Conservation (phyloP, 2,329 filamentous ascomycete species). For the Phaeoacremonium minimum region DNA sequence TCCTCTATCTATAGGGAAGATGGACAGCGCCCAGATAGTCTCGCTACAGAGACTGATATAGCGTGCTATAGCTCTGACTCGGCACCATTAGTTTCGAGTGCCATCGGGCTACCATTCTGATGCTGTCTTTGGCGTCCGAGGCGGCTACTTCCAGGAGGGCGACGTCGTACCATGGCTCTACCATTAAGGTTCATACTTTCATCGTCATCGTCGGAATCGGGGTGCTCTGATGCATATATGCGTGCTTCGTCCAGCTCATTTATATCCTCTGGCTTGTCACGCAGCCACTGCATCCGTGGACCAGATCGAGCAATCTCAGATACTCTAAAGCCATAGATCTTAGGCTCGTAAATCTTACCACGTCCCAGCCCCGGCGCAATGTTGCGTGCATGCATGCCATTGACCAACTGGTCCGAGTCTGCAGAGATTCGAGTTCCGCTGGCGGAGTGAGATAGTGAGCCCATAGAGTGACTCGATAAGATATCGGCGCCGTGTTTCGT, state of each 20-base stretch:
- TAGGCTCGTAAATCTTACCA: slow-evolving; percentile 85
- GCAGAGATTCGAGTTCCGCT: slow-evolving; percentile 21
- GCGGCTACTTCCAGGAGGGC: slow-evolving; percentile 35
- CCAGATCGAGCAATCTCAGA: slow-evolving; percentile 86
- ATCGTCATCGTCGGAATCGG: slow-evolving; percentile 56
- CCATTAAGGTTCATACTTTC: slow-evolving; percentile 40
- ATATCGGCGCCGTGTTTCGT: slow-evolving; percentile 63
- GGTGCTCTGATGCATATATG: slow-evolving; percentile 46
- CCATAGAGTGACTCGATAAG: slow-evolving; percentile 32
- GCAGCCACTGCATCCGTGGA: slow-evolving; percentile 94
- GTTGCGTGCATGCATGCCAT: slow-evolving; percentile 83
- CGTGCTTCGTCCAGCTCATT: slow-evolving; percentile 79
- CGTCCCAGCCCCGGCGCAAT: slow-evolving; percentile 81
- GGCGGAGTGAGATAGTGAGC: slow-evolving; percentile 19
- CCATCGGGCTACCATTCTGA: slow-evolving; percentile 54
- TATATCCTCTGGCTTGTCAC: slow-evolving; percentile 75
- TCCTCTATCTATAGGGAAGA: too few species aligned
- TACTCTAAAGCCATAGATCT: slow-evolving; percentile 94
- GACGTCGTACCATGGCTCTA: slow-evolving; percentile 34
- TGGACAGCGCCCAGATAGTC: too few species aligned
- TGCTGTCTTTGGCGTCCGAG: slow-evolving; percentile 35
- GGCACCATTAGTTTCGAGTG: slow-evolving; percentile 49
- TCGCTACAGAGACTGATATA: too few species aligned
- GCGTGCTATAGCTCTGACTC: slow-evolving; percentile 46
- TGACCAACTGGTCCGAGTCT: slow-evolving; percentile 56